A percentile compares a stretch with the other conserved stretches of the same genome.
Evolutionary conservation across 2,329 filamentous ascomycete genomes (phyloP).

Genomic region (Bipolaris sorokiniana): DNA sequence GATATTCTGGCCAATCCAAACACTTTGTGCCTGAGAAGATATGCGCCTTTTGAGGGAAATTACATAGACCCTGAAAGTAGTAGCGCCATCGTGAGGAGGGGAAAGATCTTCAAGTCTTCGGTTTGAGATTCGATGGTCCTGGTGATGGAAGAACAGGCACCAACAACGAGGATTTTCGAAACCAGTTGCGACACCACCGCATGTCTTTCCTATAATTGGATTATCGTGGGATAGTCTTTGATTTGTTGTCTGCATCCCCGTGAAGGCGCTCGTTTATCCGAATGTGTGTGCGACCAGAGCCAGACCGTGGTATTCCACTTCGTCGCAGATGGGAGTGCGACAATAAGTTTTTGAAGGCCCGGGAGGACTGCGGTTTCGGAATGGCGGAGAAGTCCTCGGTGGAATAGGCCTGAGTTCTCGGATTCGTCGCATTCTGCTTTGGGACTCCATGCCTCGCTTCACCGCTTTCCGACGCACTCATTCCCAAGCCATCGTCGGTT

Average conservation of each 20-base stretch:
- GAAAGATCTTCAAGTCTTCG: neutral
- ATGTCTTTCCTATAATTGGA: neutral
- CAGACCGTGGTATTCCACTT: neutral
- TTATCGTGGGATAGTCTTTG: neutral
- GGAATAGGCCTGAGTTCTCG: neutral
- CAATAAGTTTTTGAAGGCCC: neutral
- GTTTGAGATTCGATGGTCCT: neutral
- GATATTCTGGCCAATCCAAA: constrained; percentile 9
- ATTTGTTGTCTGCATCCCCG: neutral
- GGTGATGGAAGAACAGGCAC: neutral
- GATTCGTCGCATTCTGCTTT: neutral
- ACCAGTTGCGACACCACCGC: neutral
- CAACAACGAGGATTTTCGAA: neutral
- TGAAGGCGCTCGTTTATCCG: neutral
- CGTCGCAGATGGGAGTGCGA: neutral
- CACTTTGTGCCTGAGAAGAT: constrained; percentile 2
- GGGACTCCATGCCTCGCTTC: neutral
- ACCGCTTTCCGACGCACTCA: neutral
- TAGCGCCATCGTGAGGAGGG: neutral
- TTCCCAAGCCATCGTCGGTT: neutral
- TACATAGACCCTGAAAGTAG: constrained; percentile 3
- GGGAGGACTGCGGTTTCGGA: neutral
- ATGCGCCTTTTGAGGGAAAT: neutral
- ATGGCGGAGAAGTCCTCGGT: neutral
- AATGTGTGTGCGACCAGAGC: neutral